Evolutionary conservation across 2,329 filamentous ascomycete species (phyloP), one percentile per base, ranked within the genome.

Genomic region (Pleomassaria siparia): DNA sequence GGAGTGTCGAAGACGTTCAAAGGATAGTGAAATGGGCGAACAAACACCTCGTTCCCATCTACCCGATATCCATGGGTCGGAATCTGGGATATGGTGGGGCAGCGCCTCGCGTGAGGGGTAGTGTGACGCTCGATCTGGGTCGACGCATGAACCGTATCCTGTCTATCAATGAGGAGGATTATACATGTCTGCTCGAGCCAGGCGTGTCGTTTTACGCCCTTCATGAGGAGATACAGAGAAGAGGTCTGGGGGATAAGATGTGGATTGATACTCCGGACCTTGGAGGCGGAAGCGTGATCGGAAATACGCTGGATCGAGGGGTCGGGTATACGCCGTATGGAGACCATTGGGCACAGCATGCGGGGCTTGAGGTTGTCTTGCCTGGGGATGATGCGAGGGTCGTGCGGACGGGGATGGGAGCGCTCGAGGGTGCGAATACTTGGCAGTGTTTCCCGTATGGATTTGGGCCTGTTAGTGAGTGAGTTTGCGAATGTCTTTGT

Each of bases 131-230:
- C 15, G 74, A 78, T 50, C 60, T 79, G 1, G 73, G 73, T 7
- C 58, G 56, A 24, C 60, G 72, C 28, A 76, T 76, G 74, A 71
- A 71, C 47, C 52, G 56, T 42, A 71, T 75, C 44, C 53, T 76
- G 8, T 62, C 71, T 20, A 64, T 74, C 54, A 68, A 72, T 42
- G 64, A 59, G 5, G 70, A 73, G 36, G 69, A 70, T 35, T 69
- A 61, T 9, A 71, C 66, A n/a, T 73, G 63, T 39, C 66, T 75
- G 0, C 67, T 76, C n/a, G 73, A 76, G 71, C 73, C 73, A 0
- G 76, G 76, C 2, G 76, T 79, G 6, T 76, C 74, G 0, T 79
- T 76, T 45, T 83, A 85, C 49, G 64, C 63, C 1, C 75, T 87
- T 24, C 45, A 60, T 43, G 69, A 69, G 20, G 72, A 76, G 40